Base-by-base conservation (phyloP, 805 yeast species). In the Lipomyces starkeyi region DNA sequence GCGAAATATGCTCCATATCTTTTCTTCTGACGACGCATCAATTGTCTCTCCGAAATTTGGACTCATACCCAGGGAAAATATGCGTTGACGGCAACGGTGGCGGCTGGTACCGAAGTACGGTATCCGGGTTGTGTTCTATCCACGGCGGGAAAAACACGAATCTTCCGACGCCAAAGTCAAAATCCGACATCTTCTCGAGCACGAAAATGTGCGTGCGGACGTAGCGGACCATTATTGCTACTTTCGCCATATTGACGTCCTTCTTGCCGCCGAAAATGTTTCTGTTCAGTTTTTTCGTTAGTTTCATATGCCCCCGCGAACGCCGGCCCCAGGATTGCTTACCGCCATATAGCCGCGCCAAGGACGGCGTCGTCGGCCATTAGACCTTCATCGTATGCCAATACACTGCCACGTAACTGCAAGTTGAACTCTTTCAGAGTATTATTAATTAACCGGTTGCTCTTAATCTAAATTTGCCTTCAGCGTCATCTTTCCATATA, bases 331-430 rank as follows among this genome's bases (percentile, higher is more conserved):
- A 0, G 3, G 29, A 29, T 29, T 29, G 32, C 63, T 56, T 47
- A 60, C 59, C 73, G 40, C 84, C 84, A 81, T 35, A 81, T 68
- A 2, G 84, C 84, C 22, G 80, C 76, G 3, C 82, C 82, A 59
- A 81, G 73, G 7, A 78, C 82, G 1, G 81, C 76, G 59, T 79
- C 81, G 78, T 92, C 97, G 68, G 91, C 91, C 32, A 91, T 86
- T 61, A 95, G 84, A 0, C 94, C 98, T 80, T 95, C 98, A 80
- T 95, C 99, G 75, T 93, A 93, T 0, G 97, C 89, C 74, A 93
- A 87, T 1, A 93, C 89, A 54, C 90, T 84, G 58, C 99, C 99
- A 78, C 94, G 86, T 74, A 95, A 82, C 80, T 94, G 98, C 17
- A 92, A 83, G 75, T 93, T 91, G 80, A 91, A 93, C 76, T 93